phyloP scores from a whole-genome alignment of 306 rosid genomes.

The Amphicarpaea edgeworthii region DNA sequence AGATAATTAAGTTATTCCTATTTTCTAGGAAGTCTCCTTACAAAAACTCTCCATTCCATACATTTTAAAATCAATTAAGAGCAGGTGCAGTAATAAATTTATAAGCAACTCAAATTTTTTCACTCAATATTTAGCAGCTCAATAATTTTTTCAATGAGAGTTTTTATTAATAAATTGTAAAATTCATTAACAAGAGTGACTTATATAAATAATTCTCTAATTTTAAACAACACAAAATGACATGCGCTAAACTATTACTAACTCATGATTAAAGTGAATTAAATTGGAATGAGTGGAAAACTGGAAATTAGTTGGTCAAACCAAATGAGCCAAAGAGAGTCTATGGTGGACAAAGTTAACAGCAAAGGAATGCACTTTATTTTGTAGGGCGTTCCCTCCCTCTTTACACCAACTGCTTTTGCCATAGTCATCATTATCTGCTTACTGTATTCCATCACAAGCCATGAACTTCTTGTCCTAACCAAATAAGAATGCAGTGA shows the following conservation, averaged over 20 bases:
- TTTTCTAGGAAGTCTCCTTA: no score
- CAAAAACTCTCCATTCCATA: no score
- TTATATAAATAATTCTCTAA: no score
- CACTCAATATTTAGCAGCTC: no score
- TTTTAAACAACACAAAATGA: no score
- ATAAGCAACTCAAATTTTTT: no score
- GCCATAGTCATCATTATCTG: constrained; percentile 57
- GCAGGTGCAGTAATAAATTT: no score
- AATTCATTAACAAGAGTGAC: no score
- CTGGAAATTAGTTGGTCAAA: constrained; percentile 32
- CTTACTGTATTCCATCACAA: constrained; percentile 50
- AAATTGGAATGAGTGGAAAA: neutral
- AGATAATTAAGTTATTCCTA: no score
- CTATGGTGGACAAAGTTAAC: constrained; percentile 50
- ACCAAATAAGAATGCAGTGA: constrained; percentile 28
- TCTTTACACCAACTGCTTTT: constrained; percentile 59
- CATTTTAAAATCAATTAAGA: neutral
- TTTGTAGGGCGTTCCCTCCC: constrained; percentile 78
- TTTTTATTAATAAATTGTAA: no score
- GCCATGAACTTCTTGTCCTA: constrained; percentile 1
- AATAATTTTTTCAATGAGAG: no score
- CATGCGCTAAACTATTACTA: no score
- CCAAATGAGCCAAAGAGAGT: constrained; percentile 11
- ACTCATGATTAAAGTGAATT: neutral
- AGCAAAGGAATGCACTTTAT: constrained; percentile 63